Percentiles rank a stretch among this genome's conserved stretches.
phyloP scores from a whole-genome alignment of 192 early-diverging fungal species.

The Diversispora epigaea region DNA sequence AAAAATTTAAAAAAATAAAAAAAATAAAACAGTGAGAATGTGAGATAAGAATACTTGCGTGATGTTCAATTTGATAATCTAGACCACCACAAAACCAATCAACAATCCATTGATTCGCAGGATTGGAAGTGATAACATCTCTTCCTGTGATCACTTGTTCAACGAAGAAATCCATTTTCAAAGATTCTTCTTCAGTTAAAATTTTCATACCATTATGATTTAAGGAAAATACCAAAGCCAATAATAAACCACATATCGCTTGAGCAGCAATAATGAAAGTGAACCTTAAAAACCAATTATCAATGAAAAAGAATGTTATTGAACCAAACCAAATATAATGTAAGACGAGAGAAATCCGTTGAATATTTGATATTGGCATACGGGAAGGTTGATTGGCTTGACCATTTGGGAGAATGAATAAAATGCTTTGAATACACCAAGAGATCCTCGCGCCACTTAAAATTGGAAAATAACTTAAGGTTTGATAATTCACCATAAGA shows the following conservation, averaged over 20 bases:
- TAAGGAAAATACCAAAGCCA: slow-evolving; percentile 74
- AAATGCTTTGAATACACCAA: slow-evolving; percentile 70
- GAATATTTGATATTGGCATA: slow-evolving; percentile 46
- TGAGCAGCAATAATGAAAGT: slow-evolving; percentile 66
- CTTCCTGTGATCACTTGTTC: slow-evolving; percentile 78
- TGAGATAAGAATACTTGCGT: slow-evolving; percentile 44
- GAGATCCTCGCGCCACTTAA: slow-evolving; percentile 71
- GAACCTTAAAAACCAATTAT: slow-evolving; percentile 38
- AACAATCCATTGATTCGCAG: slow-evolving; percentile 2
- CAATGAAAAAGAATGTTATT: slow-evolving; percentile 50
- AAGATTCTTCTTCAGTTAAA: slow-evolving; percentile 61
- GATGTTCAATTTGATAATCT: slow-evolving; percentile 88
- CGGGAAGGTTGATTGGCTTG: slow-evolving; percentile 43
- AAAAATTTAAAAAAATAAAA: not conserved
- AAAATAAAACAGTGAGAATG: not conserved
- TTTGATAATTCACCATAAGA: slow-evolving; percentile 66
- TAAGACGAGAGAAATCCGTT: slow-evolving; percentile 54
- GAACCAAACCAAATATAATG: slow-evolving; percentile 71
- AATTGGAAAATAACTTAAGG: slow-evolving; percentile 69
- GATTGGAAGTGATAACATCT: slow-evolving; percentile 59
- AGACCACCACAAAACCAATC: slow-evolving; percentile 85
- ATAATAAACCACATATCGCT: slow-evolving; percentile 64
- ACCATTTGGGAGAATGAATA: slow-evolving; percentile 52
- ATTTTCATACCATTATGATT: slow-evolving; percentile 90
- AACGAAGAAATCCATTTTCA: slow-evolving; percentile 71